Percentiles rank a stretch among this genome's conserved stretches.
These are phyloP conservation scores for Kurtzmaniella quercitrusa DNA, from an alignment of 1,139 yeast species.

Conservation along the genomic window DNA sequence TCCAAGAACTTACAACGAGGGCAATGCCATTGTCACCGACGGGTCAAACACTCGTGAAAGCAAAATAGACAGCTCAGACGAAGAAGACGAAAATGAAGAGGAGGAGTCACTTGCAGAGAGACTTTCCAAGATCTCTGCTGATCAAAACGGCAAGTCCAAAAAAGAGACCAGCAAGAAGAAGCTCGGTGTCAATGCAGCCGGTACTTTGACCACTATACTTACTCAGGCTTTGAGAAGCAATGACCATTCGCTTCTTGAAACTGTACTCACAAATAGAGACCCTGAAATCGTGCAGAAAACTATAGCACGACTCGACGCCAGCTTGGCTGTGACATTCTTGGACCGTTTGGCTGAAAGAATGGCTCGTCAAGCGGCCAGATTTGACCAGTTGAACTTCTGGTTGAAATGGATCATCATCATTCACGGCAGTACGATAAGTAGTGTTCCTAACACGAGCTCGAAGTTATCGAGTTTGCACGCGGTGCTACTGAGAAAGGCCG, in stretches of 20 bases:
- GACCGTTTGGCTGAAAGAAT: constrained; percentile 84
- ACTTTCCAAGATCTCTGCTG: constrained; percentile 39
- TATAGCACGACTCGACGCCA: constrained; percentile 63
- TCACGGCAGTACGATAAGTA: constrained; percentile 77
- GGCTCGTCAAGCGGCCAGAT: constrained; percentile 59
- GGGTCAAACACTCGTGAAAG: constrained; percentile 51
- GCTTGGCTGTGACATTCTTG: constrained; percentile 67
- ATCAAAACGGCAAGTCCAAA: constrained; percentile 15
- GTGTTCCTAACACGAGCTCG: constrained; percentile 63
- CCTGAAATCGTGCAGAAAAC: constrained; percentile 70
- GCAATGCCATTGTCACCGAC: constrained; percentile 57
- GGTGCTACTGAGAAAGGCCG: constrained; percentile 69
- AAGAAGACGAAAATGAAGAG: constrained; percentile 34
- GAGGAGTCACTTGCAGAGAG: constrained; percentile 59
- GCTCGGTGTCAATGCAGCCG: constrained; percentile 43
- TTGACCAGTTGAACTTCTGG: constrained; percentile 81
- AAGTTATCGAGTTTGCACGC: constrained; percentile 76
- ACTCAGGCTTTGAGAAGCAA: constrained; percentile 70
- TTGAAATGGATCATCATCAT: constrained; percentile 87
- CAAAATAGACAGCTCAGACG: constrained; percentile 44
- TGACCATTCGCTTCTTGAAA: constrained; percentile 70
- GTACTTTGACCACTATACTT: constrained; percentile 61
- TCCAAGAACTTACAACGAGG: constrained; percentile 63
- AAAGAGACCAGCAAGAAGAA: constrained; percentile 22
- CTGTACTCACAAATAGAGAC: constrained; percentile 74